Evolutionary conservation across 2,329 filamentous ascomycete species (phyloP).

Genomic region (Cercospora sp.): DNA sequence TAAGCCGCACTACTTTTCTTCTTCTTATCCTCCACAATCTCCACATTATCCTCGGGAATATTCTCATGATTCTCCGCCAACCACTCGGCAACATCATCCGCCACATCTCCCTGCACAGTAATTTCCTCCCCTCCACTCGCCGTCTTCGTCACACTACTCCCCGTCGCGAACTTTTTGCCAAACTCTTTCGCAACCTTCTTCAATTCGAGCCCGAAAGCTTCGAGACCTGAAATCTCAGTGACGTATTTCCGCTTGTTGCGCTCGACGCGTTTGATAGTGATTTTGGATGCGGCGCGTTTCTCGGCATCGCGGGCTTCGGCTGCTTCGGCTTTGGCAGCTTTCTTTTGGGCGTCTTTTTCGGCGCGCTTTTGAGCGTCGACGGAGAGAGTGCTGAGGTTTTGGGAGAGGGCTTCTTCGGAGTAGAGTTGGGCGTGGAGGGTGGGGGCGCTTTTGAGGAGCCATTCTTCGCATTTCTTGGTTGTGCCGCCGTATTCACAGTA

Average conservation of each 20-base stretch:
- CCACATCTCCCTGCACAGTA: conserved; percentile 95
- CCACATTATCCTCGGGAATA: conserved; percentile 92
- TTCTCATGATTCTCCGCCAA: conserved; percentile 83
- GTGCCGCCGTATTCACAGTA: conserved; percentile 99
- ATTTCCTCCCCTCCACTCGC: conserved; percentile 81
- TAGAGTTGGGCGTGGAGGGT: conserved; percentile 77
- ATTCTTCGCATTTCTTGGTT: conserved; percentile 94
- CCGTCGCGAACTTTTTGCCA: conserved; percentile 98
- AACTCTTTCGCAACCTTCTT: conserved; percentile 83
- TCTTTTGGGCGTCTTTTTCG: conserved; percentile 94
- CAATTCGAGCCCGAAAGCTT: conserved; percentile 85
- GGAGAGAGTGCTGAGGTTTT: conserved; percentile 81
- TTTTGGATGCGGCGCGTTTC: conserved; percentile 75
- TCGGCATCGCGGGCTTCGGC: conserved; percentile 81
- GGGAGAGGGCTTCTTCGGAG: conserved; percentile 72
- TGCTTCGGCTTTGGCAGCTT: conserved; percentile 89
- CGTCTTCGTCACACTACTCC: conserved; percentile 86
- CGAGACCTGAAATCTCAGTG: conserved; percentile 85
- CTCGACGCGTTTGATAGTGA: conserved; percentile 95
- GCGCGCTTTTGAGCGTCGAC: conserved; percentile 91
- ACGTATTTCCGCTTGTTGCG: conserved; percentile 98
- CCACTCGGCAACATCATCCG: conserved; percentile 91
- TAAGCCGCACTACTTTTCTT: conserved; percentile 61
- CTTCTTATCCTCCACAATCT: conserved; percentile 93
- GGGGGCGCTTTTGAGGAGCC: conserved; percentile 76